Conservation (phyloP, 148 eudicot species). For the Rhododendron kiyosumense region DNA sequence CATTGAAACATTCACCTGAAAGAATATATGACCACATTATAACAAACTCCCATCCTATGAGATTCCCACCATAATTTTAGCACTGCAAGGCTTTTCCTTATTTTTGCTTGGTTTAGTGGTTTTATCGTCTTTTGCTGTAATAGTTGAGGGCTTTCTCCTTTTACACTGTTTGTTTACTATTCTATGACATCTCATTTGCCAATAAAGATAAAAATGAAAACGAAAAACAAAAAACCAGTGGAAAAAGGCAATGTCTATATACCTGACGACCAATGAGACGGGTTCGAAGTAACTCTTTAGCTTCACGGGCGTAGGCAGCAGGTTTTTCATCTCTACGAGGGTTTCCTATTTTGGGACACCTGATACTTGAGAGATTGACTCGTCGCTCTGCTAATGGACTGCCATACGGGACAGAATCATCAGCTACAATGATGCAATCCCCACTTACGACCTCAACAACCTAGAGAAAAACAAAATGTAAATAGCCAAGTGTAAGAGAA, state of each 20-base stretch:
- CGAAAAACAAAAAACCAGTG: not conserved
- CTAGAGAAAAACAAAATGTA: conserved; percentile 29
- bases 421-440: conserved; percentile 85
- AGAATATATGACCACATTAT: conserved; percentile 5
- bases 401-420: conserved; percentile 88
- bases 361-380: conserved; percentile 92
- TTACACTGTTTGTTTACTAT: not conserved
- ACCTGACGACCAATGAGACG: conserved; percentile 91
- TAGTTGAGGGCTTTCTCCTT: not conserved
- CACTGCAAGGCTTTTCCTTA: not conserved
- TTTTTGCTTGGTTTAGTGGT: not conserved
- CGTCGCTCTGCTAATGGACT: conserved; percentile 84
- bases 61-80: not conserved
- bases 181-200: not conserved
- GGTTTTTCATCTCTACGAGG: conserved; percentile 66
- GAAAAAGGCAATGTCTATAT: not conserved
- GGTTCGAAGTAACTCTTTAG: conserved; percentile 81
- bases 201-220: not conserved
- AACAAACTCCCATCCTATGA: not conserved
- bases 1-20: conserved; percentile 91
- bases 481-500: not conserved
- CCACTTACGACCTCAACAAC: conserved; percentile 94
- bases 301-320: conserved; percentile 78
- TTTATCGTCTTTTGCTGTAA: not conserved
- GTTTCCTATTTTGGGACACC: conserved; percentile 79